Evolutionary conservation across 2,329 filamentous ascomycete genomes (phyloP).

Genomic region (Penicillium hordei): DNA sequence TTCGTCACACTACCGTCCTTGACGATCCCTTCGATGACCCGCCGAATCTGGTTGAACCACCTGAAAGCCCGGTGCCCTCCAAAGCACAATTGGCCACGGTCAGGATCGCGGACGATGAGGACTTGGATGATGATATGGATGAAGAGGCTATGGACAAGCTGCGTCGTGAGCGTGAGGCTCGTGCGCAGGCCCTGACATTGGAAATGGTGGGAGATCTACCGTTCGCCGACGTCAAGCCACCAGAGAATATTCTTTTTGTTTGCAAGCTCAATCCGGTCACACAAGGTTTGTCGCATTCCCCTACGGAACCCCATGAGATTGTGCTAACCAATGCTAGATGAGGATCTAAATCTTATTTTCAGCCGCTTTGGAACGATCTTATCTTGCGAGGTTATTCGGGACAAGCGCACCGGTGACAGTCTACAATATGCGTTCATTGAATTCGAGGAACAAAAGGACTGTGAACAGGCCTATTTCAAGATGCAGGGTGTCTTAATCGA

Average conservation of each 20-base stretch:
- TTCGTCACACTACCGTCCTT: conserved; percentile 86
- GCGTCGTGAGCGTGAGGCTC: conserved; percentile 83
- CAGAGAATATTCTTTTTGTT: conserved; percentile 95
- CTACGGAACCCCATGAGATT: background rate
- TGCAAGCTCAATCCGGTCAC: conserved; percentile 99
- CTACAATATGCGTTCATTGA: conserved; percentile 98
- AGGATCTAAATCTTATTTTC: conserved; percentile 94
- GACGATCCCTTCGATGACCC: conserved; percentile 93
- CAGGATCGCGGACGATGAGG: conserved; percentile 85
- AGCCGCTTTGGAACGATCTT: conserved; percentile 93
- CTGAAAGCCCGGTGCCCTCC: conserved; percentile 75
- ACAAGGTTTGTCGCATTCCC: conserved; percentile 51
- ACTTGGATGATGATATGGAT: conserved; percentile 73
- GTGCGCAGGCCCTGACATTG: conserved; percentile 88
- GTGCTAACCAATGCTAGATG: conserved; percentile 54
- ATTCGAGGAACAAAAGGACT: conserved; percentile 87
- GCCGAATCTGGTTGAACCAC: conserved; percentile 70
- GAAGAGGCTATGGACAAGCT: conserved; percentile 77
- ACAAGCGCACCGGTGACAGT: conserved; percentile 90
- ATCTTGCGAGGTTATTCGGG: conserved; percentile 92
- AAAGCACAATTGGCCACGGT: conserved; percentile 87
- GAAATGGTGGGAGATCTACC: conserved; percentile 98
- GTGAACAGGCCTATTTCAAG: conserved; percentile 95
- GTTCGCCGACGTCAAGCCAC: conserved; percentile 95
- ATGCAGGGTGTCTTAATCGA: conserved; percentile 98